phyloP scores from a whole-genome alignment of 2,329 filamentous ascomycete genomes.

The Calonectria henricotiae region DNA sequence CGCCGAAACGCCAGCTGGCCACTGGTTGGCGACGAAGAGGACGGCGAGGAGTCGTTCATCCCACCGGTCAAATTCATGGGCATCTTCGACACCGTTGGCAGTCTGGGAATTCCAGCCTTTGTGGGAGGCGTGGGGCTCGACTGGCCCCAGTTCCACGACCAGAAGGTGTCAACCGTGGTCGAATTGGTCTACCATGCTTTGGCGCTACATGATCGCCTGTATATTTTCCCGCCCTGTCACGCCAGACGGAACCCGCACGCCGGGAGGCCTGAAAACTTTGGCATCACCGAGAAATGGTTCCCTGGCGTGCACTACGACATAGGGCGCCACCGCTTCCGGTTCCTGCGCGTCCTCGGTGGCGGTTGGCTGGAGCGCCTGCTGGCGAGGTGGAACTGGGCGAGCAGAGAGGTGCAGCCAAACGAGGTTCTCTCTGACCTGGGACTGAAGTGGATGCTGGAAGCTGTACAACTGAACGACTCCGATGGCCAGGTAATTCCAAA shows the following conservation, averaged over 20 bases:
- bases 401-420: constrained; percentile 43
- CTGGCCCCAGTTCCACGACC: constrained; percentile 50
- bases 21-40: constrained; percentile 26
- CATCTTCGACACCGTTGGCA: constrained; percentile 49
- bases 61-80: constrained; percentile 49
- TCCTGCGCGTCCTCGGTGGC: constrained; percentile 37
- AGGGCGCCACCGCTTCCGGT: constrained; percentile 44
- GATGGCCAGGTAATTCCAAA: constrained; percentile 9
- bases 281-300: constrained; percentile 46
- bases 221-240: constrained; percentile 45
- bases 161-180: constrained; percentile 49
- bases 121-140: constrained; percentile 45
- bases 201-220: constrained; percentile 45
- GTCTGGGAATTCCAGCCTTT: constrained; percentile 44
- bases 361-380: constrained; percentile 52
- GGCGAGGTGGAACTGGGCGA: constrained; percentile 49
- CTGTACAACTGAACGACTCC: constrained; percentile 29
- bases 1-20: constrained; percentile 39
- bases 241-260: constrained; percentile 29
- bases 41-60: background rate
- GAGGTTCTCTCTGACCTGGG: constrained; percentile 45
- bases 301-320: constrained; percentile 50
- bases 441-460: constrained; percentile 46
- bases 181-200: constrained; percentile 49
- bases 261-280: constrained; percentile 11